Base-by-base conservation (phyloP, 495 filamentous ascomycete species). In the Hypoxylon trugodes region DNA sequence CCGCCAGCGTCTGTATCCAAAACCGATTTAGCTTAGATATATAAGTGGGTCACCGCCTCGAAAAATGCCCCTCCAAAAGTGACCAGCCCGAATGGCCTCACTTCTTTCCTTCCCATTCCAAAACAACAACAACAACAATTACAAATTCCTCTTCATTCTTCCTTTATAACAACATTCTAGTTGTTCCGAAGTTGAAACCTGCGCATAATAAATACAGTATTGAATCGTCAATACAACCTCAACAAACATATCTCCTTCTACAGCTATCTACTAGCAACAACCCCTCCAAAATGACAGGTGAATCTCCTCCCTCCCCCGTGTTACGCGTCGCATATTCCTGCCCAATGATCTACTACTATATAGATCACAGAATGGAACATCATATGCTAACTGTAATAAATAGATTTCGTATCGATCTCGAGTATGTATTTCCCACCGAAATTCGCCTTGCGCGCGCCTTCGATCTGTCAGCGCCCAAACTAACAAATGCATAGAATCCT, bases 401-500 rank as follows among this genome's bases (percentile, higher is more conserved):
- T 38, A 75, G 71, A 66, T 47, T 59, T 63, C 35, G 43, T 48
- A 21, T 7, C 46, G 3, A 24, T 73, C 28, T 69, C 71, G 57
- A 63, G 71, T 73, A 69, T 61, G 71, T 72, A n/a, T 12, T 42
- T 56, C 45, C 36, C 13, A 42, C 13, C 57, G 36, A 13, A 24
- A 28, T 22, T 33, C 33, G 19, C 43, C 9, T 40, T 56, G 26
- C n/a, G n/a, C n/a, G 42, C 25, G 16, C 15, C 47, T 22, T 46
- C 51, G 24, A 53, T 32, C n/a, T 21, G 16, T 32, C 28, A 16
- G 26, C 52, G 54, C 24, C 7, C 49, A 9, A 49, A 24, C 53
- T 66, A 56, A 70, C 48, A 63, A 26, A 12, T 45, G 35, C 26
- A 47, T 73, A 97, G 93, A 82, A 62, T 80, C 93, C 69, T 98